These are phyloP conservation scores for Flaveria floridana DNA, from an alignment of 140 eudicot genomes.

Conservation along the genomic window DNA sequence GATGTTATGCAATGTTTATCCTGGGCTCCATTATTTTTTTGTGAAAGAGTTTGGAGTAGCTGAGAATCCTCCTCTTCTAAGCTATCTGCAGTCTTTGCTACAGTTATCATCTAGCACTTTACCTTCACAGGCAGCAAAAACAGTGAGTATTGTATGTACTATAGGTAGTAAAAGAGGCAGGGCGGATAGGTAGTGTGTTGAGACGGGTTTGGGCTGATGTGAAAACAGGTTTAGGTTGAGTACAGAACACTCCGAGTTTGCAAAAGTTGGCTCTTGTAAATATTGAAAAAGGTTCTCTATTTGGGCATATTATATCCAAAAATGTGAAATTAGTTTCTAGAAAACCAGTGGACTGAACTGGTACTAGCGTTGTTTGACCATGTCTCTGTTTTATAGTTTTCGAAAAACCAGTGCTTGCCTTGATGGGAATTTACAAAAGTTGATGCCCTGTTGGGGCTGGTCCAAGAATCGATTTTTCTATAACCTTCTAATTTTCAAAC, in stretches of 20 bases:
- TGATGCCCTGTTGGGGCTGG: neutral
- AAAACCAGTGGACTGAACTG: conserved; percentile 1
- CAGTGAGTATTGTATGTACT: conserved; percentile 37
- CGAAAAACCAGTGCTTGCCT: neutral
- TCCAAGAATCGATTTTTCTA: neutral
- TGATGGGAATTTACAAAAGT: neutral
- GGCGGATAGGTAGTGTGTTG: neutral
- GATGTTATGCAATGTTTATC: conserved; percentile 59
- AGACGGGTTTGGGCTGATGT: neutral
- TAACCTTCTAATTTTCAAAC: neutral
- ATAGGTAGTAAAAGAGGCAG: neutral
- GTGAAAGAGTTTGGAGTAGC: conserved; percentile 81
- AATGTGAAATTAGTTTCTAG: neutral
- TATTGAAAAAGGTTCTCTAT: neutral
- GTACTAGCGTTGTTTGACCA: neutral
- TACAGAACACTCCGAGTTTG: neutral
- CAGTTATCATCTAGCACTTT: conserved; percentile 56
- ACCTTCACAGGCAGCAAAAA: conserved; percentile 67
- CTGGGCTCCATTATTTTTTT: conserved; percentile 75
- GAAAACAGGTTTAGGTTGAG: neutral
- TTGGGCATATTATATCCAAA: neutral
- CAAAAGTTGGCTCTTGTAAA: neutral
- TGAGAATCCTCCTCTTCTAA: conserved; percentile 57
- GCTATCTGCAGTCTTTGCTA: conserved; percentile 66
- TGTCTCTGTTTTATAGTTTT: neutral